phyloP scores from a whole-genome alignment of 768 basidiomycete genomes.

The Butyriboletus loyo region DNA sequence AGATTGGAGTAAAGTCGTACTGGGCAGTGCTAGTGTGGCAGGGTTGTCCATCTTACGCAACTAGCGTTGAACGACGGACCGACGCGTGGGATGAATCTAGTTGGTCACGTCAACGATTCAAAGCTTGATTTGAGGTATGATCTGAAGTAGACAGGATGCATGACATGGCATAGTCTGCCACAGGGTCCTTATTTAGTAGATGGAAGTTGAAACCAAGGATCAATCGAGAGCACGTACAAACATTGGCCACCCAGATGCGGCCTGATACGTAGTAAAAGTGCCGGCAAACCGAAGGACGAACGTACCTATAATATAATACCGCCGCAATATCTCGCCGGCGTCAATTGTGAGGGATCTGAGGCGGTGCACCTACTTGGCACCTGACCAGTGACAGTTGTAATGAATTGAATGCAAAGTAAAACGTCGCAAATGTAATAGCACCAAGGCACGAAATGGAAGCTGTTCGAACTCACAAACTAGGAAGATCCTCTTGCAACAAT shows the following conservation, averaged over 20 bases:
- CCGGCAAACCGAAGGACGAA: neutral
- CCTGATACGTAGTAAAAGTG: slow-evolving; percentile 1
- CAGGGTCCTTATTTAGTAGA: neutral
- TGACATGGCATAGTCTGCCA: neutral
- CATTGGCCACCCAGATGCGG: neutral
- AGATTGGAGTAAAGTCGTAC: neutral
- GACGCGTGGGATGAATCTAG: slow-evolving; percentile 2
- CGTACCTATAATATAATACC: slow-evolving; percentile 7
- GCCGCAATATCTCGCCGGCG: neutral
- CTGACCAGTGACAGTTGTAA: neutral
- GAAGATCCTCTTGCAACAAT: neutral
- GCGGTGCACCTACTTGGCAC: neutral
- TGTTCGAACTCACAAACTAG: neutral
- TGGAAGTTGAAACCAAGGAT: slow-evolving; percentile 12
- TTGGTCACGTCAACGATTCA: neutral
- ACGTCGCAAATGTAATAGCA: neutral
- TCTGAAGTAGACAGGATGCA: neutral
- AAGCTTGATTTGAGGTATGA: no score
- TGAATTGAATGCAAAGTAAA: slow-evolving; percentile 3
- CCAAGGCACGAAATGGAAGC: neutral
- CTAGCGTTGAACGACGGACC: neutral
- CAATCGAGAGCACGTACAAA: neutral
- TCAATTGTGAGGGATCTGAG: neutral
- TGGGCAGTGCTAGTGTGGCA: slow-evolving; percentile 12
- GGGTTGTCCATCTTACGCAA: slow-evolving; percentile 8